Evolutionary conservation across 208 protist genomes (phyloP), one percentile per base, ranked within the genome.

Genomic region (Histomonas meleagridis): DNA sequence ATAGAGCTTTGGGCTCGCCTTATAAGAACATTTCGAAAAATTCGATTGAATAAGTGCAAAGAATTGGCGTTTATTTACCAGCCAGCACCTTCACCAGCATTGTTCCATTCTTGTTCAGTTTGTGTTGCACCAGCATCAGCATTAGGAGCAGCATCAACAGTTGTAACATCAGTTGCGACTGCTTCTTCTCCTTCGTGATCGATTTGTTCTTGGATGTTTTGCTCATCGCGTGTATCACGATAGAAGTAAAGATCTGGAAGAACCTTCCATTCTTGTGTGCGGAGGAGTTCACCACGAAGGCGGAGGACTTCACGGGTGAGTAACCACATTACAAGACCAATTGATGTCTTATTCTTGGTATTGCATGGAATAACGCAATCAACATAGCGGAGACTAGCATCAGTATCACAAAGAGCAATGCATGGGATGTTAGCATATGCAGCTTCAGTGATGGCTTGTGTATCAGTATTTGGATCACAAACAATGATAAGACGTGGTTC

Each of bases 221-320:
- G 40, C 38, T 86, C 76, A 86, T 86, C 76, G 18, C 3, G 4
- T 16, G 76, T 46, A 86, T 98, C 96, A 92, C 97, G 96, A 96
- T 98, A 98, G 96, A 99, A 97, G 97, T 99, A 99, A 81, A 99
- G 96, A 96, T 99, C 98, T 92, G 97, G 96, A 96, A 99, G 98
- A 92, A 99, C 97, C 81, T 98, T 96, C 98, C 98, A 99, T 46
- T 94, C 93, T 76, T 96, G 93, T 12, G 93, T 93, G 94, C 98
- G 96, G 90, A 95, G 91, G 93, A 99, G 93, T 65, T 93, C 94
- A 93, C 97, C 97, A 92, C 97, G 96, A 90, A 99, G 95, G 92
- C 97, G 96, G 32, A 98, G 95, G 79, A 99, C 97, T 95, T 99
- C 98, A 93, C 98, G 97, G 90, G 97, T 95, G n/a, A 99, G 96